Evolutionary conservation across 306 rosid genomes (phyloP), one percentile per base, ranked within the genome.

Genomic region (Cucumis hystrix): DNA sequence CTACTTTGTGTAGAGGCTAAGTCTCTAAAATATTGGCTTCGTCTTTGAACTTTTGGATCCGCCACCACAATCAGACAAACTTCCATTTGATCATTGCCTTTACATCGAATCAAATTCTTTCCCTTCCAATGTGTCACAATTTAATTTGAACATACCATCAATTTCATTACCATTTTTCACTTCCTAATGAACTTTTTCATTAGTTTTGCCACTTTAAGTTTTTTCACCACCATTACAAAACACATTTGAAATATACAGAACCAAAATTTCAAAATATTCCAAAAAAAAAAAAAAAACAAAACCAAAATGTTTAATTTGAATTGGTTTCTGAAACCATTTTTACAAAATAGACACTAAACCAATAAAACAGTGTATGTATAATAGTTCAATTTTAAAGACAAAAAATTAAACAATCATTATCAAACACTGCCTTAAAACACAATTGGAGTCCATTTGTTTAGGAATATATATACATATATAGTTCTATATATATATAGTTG

Each of bases 1-100:
- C 37, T 13, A 30, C 77, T 73, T 73, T 73, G 77, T 73, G 77
- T 73, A 73, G 77, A 28, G 61, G 62, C 77, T 73, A 73, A 51
- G 77, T 73, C 77, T 73, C 43, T 65, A 18, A 30, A 59, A 59
- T 23, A 59, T 59, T 59, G 37, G 65, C 8, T 3, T 62, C n/a
- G 10, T 2, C 41, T 63, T 63, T 33, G 41, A 14, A 16, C 4
- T 37, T 37, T 28, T 30, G 20, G 49, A 65, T 17, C 25, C 12
- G 13, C 56, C 6, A 41, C 6, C 71, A 17, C n/a, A 64, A 35
- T 67, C 9, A 20, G 54, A 67, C 74, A 40, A 67, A 67, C 54
- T 0, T 10, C 74, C 55, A 67, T 67, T 67, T 67, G 74, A 40
- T 67, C 74, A 18, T 41, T 67, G 0, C 33, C 74, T 67, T 67